Conservation (phyloP, 768 basidiomycete genomes). For the Serendipita sp. region DNA sequence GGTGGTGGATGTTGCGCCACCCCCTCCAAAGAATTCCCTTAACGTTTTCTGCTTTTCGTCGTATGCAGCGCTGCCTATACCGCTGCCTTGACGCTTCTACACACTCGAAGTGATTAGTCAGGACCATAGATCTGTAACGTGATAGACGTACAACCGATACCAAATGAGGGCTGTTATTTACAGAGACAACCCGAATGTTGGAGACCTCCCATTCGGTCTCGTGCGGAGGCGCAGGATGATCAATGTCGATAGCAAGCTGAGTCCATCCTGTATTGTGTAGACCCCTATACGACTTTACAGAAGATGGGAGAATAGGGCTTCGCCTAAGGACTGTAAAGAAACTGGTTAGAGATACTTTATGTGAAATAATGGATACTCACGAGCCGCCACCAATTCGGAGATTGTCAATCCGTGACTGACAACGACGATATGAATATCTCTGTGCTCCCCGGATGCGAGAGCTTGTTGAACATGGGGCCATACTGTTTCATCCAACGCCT, state of each 20-base stretch:
- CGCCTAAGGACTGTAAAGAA: not conserved
- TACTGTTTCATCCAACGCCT: conserved; percentile 34
- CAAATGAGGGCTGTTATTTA: conserved; percentile 43
- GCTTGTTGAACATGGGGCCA: conserved; percentile 32
- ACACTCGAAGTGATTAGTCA: not conserved
- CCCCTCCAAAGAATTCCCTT: conserved; percentile 50
- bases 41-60: conserved; percentile 67
- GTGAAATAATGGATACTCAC: not conserved
- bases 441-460: conserved; percentile 19
- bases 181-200: conserved; percentile 15
- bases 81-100: conserved; percentile 55
- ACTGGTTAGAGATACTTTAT: not conserved
- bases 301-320: not conserved
- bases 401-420: conserved; percentile 69
- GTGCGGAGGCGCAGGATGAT: not conserved
- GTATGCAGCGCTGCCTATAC: conserved; percentile 52
- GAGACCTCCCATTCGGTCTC: not conserved
- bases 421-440: conserved; percentile 39
- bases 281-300: not conserved
- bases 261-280: conserved; percentile 1
- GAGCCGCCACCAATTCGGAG: conserved; percentile 21
- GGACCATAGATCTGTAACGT: not conserved
- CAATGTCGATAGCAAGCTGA: not conserved
- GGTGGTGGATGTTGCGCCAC: not conserved
- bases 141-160: conserved; percentile 34